These are phyloP conservation scores for Dictyostelium citrinum DNA, from an alignment of 78 protist genomes.

Conservation along the genomic window DNA sequence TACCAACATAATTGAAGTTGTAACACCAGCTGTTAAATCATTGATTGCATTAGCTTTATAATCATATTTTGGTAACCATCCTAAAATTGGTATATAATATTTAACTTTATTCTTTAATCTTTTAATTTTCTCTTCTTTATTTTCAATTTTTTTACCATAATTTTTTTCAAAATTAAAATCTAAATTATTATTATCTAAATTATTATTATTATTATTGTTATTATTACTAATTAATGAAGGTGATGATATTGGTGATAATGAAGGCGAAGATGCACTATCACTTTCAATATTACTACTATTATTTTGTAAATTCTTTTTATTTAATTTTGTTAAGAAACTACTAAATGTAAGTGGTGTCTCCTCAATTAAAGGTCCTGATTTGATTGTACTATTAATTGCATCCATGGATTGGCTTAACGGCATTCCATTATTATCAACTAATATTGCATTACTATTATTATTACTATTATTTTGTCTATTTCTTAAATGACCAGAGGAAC, in stretches of 20 bases:
- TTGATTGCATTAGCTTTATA: not conserved
- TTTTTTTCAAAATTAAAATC: not conserved
- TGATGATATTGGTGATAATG: not conserved
- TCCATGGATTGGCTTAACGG: slow-evolving; percentile 12
- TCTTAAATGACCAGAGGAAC: not conserved
- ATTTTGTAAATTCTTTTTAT: not conserved
- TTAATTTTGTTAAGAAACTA: slow-evolving; percentile 4
- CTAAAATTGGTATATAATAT: slow-evolving; percentile 58
- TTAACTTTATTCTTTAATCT: not conserved
- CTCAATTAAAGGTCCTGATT: slow-evolving; percentile 3
- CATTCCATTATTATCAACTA: not conserved
- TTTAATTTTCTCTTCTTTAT: not conserved
- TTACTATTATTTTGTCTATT: not conserved
- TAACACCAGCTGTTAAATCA: slow-evolving; percentile 85
- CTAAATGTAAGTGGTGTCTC: slow-evolving; percentile 63
- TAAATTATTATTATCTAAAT: not conserved
- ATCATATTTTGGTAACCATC: slow-evolving; percentile 58
- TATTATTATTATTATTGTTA: not conserved
- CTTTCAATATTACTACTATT: not conserved
- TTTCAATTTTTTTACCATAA: not conserved
- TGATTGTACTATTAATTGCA: not conserved
- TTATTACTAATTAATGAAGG: not conserved
- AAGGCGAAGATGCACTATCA: not conserved
- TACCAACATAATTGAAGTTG: slow-evolving; percentile 79
- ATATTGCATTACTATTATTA: not conserved